Evolutionary conservation across 805 yeast genomes (phyloP), one percentile per base, ranked within the genome.

Genomic region (Lachancea meyersii): DNA sequence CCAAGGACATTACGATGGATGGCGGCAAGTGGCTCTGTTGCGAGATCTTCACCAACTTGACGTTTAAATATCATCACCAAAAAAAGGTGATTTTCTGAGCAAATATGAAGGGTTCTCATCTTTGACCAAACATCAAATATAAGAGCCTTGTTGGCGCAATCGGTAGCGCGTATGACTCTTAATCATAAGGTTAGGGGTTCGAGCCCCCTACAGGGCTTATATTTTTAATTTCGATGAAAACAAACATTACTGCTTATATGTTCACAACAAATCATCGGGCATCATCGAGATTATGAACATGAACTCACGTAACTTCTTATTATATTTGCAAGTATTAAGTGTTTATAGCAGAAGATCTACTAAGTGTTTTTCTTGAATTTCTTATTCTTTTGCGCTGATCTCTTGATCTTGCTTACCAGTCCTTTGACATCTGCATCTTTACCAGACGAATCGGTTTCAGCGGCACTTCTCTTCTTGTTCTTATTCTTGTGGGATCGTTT

Each of bases 331-430:
- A n/a, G 11, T 23, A 23, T 23, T 11, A 11, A 23, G 26, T 7
- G 19, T 34, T 22, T 14, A 27, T 34, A 20, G 17, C 16, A 5
- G n/a, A 16, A 16, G n/a, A n/a, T 17, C 13, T 7, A n/a, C 34
- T 16, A 8, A 13, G 5, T n/a, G 18, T 30, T 8, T 5, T 30
- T 30, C 14, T 7, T 10, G 19, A 11, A 16, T 30, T 17, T 30
- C 14, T 30, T 30, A 23, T 11, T 5, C 35, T 32, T 32, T 17
- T 68, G 73, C 7, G 41, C 30, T 7, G 41, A 38, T 36, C 65
- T 65, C 53, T 76, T 78, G 43, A 78, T 63, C 55, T 76, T 78
- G 30, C 70, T 60, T 2, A 75, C 82, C 50, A 78, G 64, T 14
- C 63, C 51, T n/a, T 35, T 39, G 32, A 43, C 22, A n/a, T 40